These are phyloP conservation scores for Oldenlandia corymbosa DNA, from an alignment of 257 asterid genomes.

Conservation along the genomic window DNA sequence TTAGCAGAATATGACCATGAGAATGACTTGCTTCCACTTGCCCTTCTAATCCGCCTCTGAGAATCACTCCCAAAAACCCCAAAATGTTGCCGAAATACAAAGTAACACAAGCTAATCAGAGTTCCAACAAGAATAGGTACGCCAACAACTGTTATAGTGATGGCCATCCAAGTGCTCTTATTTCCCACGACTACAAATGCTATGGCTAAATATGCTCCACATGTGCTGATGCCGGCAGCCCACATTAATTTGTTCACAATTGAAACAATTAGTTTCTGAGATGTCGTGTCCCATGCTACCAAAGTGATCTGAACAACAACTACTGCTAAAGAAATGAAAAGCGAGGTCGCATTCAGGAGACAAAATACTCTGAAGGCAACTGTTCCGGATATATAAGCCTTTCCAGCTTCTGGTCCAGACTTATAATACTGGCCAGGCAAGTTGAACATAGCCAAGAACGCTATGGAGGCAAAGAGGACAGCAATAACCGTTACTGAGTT, in stretches of 20 bases:
- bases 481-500: constrained; percentile 92
- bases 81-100: constrained; percentile 87
- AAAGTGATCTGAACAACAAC: constrained; percentile 90
- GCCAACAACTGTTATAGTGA: constrained; percentile 61
- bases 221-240: constrained; percentile 91
- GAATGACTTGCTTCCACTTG: constrained; percentile 87
- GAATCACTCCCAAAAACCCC: constrained; percentile 69
- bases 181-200: constrained; percentile 82
- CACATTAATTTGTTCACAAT: constrained; percentile 96
- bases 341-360: constrained; percentile 75
- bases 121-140: constrained; percentile 82
- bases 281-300: constrained; percentile 87
- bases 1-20: constrained; percentile 83
- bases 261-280: constrained; percentile 78
- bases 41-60: constrained; percentile 71
- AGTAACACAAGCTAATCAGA: constrained; percentile 74
- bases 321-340: constrained; percentile 84
- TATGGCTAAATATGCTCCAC: constrained; percentile 82
- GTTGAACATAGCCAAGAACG: constrained; percentile 85
- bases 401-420: constrained; percentile 54
- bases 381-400: constrained; percentile 38
- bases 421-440: constrained; percentile 65
- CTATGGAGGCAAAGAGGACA: constrained; percentile 86
- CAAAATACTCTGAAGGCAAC: constrained; percentile 73
- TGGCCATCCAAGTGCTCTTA: constrained; percentile 76